Evolutionary conservation across 352 stramenopile genomes (phyloP).

Genomic region (Globisporangium recalcitrans): DNA sequence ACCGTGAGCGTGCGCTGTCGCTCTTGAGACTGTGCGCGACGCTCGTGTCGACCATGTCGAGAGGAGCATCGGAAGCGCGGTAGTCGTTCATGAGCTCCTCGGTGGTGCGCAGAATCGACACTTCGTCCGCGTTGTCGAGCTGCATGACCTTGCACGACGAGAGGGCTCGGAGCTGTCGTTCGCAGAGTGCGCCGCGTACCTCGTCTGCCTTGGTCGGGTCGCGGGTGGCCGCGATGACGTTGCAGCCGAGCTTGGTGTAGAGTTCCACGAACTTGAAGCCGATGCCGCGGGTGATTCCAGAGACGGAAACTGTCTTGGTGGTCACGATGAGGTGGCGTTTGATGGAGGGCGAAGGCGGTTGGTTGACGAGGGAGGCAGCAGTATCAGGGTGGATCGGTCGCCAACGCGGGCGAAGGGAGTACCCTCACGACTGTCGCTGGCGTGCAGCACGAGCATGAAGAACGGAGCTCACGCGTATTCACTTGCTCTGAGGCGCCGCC

Average conservation of each 20-base stretch:
- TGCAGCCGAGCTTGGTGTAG: not conserved
- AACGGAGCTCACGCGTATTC: too few species aligned
- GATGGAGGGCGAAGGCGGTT: too few species aligned
- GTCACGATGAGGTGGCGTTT: too few species aligned
- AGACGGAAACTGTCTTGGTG: not conserved
- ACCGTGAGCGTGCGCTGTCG: too few species aligned
- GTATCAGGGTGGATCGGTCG: too few species aligned
- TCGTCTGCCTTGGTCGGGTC: conserved; percentile 23
- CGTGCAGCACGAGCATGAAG: too few species aligned
- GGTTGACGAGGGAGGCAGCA: too few species aligned
- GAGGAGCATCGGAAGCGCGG: conserved; percentile 33
- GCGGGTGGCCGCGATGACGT: conserved; percentile 17
- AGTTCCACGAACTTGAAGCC: not conserved
- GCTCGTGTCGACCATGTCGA: conserved; percentile 30
- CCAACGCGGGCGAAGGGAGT: too few species aligned
- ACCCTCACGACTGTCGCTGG: too few species aligned
- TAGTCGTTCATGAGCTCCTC: conserved; percentile 30
- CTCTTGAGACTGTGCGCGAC: conserved; percentile 23
- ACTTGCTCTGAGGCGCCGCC: too few species aligned
- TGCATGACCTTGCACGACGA: conserved; percentile 18
- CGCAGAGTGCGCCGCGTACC: conserved; percentile 6
- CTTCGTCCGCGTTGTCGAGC: conserved; percentile 22
- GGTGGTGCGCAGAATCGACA: conserved; percentile 16
- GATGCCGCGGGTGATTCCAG: not conserved
- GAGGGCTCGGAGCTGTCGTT: not conserved